Evolutionary conservation across 805 yeast genomes (phyloP).

Genomic region (Cyberlindnera mycetangii): DNA sequence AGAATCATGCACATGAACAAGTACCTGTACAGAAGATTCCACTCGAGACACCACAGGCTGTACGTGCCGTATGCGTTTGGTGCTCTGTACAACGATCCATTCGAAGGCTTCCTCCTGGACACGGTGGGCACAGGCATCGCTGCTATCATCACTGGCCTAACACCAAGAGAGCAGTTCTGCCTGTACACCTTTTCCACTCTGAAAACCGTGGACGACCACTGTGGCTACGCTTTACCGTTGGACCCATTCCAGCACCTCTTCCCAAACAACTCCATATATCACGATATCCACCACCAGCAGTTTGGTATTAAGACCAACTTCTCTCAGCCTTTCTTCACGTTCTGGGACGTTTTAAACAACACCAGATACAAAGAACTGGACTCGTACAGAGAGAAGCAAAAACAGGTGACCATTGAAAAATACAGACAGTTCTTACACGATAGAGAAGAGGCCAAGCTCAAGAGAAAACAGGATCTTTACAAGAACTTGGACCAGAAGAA

Average conservation of each 20-base stretch:
- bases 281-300: constrained; percentile 95
- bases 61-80: constrained; percentile 98
- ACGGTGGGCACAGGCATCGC: constrained; percentile 92
- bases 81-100: constrained; percentile 90
- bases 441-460: constrained; percentile 32
- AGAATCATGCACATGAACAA: constrained; percentile 84
- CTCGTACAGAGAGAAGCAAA: constrained; percentile 62
- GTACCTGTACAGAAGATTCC: constrained; percentile 73
- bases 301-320: constrained; percentile 93
- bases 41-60: constrained; percentile 90
- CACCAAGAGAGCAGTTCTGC: constrained; percentile 73
- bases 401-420: constrained; percentile 62
- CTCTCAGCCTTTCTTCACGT: constrained; percentile 92
- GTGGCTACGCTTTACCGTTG: constrained; percentile 92
- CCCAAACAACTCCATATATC: constrained; percentile 95
- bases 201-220: constrained; percentile 97
- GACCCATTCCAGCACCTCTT: constrained; percentile 88
- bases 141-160: constrained; percentile 53
- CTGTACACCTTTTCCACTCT: constrained; percentile 85
- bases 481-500: constrained; percentile 1
- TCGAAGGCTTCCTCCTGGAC: constrained; percentile 91
- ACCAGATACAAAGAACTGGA: constrained; percentile 71
- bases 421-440: constrained; percentile 55
- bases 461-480: constrained; percentile 26
- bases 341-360: constrained; percentile 78